Evolutionary conservation across 805 yeast species (phyloP), one percentile per base, ranked within the genome.

Genomic region (Metschnikowia corniflorae): DNA sequence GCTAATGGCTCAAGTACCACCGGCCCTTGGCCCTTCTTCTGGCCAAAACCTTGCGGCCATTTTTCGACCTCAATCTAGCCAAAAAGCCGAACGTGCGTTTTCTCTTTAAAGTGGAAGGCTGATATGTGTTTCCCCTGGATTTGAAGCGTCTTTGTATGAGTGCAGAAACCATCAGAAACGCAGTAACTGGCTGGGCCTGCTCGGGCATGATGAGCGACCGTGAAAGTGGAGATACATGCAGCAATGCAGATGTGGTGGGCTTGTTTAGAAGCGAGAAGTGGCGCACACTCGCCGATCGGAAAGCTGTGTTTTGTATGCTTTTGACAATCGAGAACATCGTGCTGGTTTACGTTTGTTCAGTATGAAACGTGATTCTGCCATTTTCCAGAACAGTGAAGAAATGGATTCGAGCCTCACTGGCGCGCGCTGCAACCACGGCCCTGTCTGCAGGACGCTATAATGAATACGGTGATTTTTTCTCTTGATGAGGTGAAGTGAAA

Each of bases 51-150:
- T 80, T 85, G 49, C 91, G 76, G 6, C 97, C 97, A 24, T 77
- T 73, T 51, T 73, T 76, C 6, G 83, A 64, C 55, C 80, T 78
- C 62, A 83, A 75, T 58, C 97, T 78, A 9, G 95, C 87, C 57
- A 93, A 70, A 53, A 89, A 93, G 0, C 98, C 98, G 40, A 84
- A 72, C 22, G 84, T 79, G 61, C 96, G 81, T 70, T 93, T 93
- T 60, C 97, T 76, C 59, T 85, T 86, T 46, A 86, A 68, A 5
- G 94, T 87, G 43, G 87, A 82, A 35, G 98, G 98, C 63, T 91
- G 97, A 63, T 83, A 91, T 14, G 96, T 86, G 66, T 86, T 84
- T 63, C 98, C 97, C 65, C 96, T 79, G 25, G 91, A 71, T 58
- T 86, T 81, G 83, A 89, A 82, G 71, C 96, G 63, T 60, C 55